A percentile compares a stretch with the other conserved stretches of the same genome.
Evolutionary conservation across 1,284 basidiomycete species (phyloP).

Genomic region (Ceratobasidium sp.): DNA sequence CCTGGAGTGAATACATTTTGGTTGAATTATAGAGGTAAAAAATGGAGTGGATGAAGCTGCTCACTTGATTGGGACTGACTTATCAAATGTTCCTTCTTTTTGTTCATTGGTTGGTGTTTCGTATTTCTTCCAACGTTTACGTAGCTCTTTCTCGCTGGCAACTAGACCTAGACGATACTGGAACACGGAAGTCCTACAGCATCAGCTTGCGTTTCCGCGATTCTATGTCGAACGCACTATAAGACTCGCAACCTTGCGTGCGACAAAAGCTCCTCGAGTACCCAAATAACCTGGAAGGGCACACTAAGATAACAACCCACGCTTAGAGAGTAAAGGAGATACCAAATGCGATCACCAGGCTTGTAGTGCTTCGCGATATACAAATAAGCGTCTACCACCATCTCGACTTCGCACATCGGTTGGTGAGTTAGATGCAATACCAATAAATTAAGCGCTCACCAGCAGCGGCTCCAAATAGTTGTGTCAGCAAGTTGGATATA

Average conservation of each 20-base stretch:
- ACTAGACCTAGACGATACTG: constrained; percentile 41
- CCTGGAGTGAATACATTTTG: neutral
- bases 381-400: constrained; percentile 1
- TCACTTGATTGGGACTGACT: constrained; percentile 19
- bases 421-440: neutral
- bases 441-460: neutral
- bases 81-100: neutral
- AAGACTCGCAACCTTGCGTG: constrained; percentile 45
- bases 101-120: constrained; percentile 23
- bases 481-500: neutral
- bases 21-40: neutral
- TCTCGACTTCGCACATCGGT: constrained; percentile 8
- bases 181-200: too few relatives aligned
- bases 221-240: constrained; percentile 31
- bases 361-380: constrained; percentile 13
- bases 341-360: constrained; percentile 10
- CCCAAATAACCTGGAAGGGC: constrained; percentile 15
- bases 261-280: constrained; percentile 44
- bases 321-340: neutral
- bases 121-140: constrained; percentile 1
- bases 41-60: neutral
- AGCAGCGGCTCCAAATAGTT: constrained; percentile 7
- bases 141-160: constrained; percentile 17
- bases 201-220: neutral
- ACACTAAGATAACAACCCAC: neutral